Percentiles rank a stretch among this genome's conserved stretches.
phyloP scores from a whole-genome alignment of 2,329 filamentous ascomycete species.

The Epichloe baconii region DNA sequence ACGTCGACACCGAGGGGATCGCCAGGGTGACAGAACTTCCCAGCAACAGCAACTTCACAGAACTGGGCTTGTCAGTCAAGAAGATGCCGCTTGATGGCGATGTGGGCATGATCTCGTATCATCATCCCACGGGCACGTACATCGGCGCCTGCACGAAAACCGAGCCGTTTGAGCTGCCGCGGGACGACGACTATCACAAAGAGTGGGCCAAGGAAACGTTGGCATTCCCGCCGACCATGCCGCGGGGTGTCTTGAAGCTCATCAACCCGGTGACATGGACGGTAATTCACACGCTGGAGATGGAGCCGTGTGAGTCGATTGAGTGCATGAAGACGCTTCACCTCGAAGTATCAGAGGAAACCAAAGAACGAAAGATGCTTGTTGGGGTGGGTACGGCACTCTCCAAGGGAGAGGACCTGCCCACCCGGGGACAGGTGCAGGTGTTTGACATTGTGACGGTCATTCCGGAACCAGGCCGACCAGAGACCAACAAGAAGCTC shows the following conservation, averaged over 20 bases:
- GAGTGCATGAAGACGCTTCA: conserved; percentile 73
- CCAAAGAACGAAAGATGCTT: conserved; percentile 71
- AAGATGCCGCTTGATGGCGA: conserved; percentile 61
- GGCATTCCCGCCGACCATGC: conserved; percentile 50
- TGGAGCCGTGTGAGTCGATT: conserved; percentile 64
- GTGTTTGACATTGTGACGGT: conserved; percentile 88
- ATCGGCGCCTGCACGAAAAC: conserved; percentile 56
- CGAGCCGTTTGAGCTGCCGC: conserved; percentile 69
- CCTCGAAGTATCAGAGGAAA: conserved; percentile 82
- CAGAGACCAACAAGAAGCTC: conserved; percentile 74
- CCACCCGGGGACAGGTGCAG: conserved; percentile 72
- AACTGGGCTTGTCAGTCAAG: conserved; percentile 62
- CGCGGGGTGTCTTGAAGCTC: conserved; percentile 63
- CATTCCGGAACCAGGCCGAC: conserved; percentile 73
- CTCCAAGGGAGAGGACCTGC: conserved; percentile 73
- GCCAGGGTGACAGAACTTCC: conserved; percentile 65
- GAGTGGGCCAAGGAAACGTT: conserved; percentile 67
- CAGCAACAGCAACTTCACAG: conserved; percentile 49
- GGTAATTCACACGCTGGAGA: conserved; percentile 60
- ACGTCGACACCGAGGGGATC: conserved; percentile 59
- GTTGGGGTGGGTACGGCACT: conserved; percentile 77
- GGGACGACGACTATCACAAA: conserved; percentile 71
- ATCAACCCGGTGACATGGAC: conserved; percentile 66
- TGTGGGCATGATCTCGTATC: conserved; percentile 62
- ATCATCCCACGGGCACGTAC: conserved; percentile 61